Conservation (phyloP, 768 basidiomycete genomes). For the Kwoniella dejecticola region DNA sequence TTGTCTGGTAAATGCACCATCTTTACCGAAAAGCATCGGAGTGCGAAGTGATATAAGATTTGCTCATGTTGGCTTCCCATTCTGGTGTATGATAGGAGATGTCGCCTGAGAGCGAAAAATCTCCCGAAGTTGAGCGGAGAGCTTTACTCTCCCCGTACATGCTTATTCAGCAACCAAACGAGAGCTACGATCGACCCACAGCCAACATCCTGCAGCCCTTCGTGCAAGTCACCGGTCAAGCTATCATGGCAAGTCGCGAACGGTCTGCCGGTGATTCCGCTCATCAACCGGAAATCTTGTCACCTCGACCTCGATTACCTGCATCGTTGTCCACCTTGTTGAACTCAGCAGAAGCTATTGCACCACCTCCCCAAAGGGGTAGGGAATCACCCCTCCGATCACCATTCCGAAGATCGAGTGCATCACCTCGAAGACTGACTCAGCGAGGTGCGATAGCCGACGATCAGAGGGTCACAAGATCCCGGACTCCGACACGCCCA, state of each 20-base stretch:
- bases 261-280: background rate
- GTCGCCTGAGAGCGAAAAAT: background rate
- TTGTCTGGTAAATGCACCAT: background rate
- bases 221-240: background rate
- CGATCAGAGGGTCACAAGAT: too few relatives aligned
- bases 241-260: background rate
- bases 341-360: background rate
- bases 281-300: background rate
- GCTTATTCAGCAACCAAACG: background rate
- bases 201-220: background rate
- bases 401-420: background rate
- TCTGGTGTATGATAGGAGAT: background rate
- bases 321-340: background rate
- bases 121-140: background rate
- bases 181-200: background rate
- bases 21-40: background rate
- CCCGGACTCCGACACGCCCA: background rate
- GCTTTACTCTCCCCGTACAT: background rate
- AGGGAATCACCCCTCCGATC: background rate
- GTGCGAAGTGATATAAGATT: background rate
- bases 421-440: background rate
- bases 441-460: background rate
- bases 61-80: background rate
- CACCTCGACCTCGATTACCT: conserved; percentile 2
- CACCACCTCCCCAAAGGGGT: background rate